A percentile compares a stretch with the other conserved stretches of the same genome.
Conservation (phyloP, 768 basidiomycete genomes). For the Tylopilus vinaceipallidus region DNA sequence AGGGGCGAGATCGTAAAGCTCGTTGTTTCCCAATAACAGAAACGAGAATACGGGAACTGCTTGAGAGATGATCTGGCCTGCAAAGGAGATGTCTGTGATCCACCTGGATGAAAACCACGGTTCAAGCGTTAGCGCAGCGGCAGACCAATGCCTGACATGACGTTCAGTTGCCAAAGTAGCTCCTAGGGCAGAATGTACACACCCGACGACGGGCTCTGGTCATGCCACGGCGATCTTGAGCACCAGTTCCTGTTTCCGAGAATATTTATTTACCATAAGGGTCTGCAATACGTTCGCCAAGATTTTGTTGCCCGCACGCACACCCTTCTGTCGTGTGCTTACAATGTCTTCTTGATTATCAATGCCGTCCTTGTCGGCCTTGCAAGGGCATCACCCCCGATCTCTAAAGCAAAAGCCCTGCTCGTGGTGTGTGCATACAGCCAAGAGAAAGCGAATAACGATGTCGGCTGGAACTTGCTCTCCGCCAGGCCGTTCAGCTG, state of each 20-base stretch:
- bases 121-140: constrained; percentile 69
- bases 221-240: constrained; percentile 77
- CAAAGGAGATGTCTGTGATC: constrained; percentile 86
- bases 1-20: constrained; percentile 65
- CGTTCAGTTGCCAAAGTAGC: constrained; percentile 10
- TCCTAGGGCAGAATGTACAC: constrained; percentile 17
- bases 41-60: constrained; percentile 68
- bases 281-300: constrained; percentile 69
- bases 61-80: constrained; percentile 74
- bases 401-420: constrained; percentile 86
- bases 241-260: constrained; percentile 80
- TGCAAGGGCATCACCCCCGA: constrained; percentile 87
- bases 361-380: constrained; percentile 42
- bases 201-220: constrained; percentile 85
- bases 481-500: constrained; percentile 44
- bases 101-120: constrained; percentile 87
- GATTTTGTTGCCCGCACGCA: constrained; percentile 63
- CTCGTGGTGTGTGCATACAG: constrained; percentile 78
- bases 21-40: constrained; percentile 42
- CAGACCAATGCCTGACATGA: constrained; percentile 65
- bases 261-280: constrained; percentile 87
- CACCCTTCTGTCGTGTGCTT: constrained; percentile 31
- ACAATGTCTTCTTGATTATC: constrained; percentile 38
- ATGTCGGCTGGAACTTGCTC: constrained; percentile 73
- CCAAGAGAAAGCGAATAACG: constrained; percentile 83